A percentile compares a stretch with the other conserved stretches of the same genome.
phyloP scores from a whole-genome alignment of 257 asterid species.

The Buddleja alternifolia region DNA sequence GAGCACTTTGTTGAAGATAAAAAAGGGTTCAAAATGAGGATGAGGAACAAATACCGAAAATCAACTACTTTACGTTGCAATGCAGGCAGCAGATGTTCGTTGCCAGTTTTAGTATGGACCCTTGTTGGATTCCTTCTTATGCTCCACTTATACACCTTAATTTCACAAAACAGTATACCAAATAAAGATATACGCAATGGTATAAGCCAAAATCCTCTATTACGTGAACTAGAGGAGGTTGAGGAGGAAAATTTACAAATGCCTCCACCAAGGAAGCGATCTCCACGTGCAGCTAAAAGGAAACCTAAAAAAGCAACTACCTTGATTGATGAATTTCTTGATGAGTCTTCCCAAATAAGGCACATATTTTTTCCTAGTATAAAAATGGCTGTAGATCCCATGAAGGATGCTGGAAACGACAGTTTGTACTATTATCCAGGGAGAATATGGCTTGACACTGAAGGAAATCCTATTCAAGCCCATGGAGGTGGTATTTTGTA shows the following conservation, averaged over 20 bases:
- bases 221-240: constrained; percentile 72
- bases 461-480: constrained; percentile 95
- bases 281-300: constrained; percentile 92
- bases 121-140: constrained; percentile 65
- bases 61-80: constrained; percentile 70
- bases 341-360: constrained; percentile 83
- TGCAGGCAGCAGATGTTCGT: constrained; percentile 86
- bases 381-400: constrained; percentile 66
- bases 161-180: constrained; percentile 40
- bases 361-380: constrained; percentile 74
- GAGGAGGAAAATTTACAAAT: constrained; percentile 85
- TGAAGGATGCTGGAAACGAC: constrained; percentile 49
- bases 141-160: constrained; percentile 62
- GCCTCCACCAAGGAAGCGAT: constrained; percentile 82
- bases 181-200: constrained; percentile 30
- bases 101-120: constrained; percentile 52
- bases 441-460: constrained; percentile 90
- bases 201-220: constrained; percentile 38
- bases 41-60: constrained; percentile 69
- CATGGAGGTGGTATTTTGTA: constrained; percentile 97
- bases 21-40: constrained; percentile 68
- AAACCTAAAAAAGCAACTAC: constrained; percentile 68
- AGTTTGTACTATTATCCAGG: constrained; percentile 75
- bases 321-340: constrained; percentile 86
- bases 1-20: constrained; percentile 61